A percentile compares a stretch with the other conserved stretches of the same genome.
Evolutionary conservation across 2,329 filamentous ascomycete species (phyloP).

Genomic region (Neonectria magnoliae): DNA sequence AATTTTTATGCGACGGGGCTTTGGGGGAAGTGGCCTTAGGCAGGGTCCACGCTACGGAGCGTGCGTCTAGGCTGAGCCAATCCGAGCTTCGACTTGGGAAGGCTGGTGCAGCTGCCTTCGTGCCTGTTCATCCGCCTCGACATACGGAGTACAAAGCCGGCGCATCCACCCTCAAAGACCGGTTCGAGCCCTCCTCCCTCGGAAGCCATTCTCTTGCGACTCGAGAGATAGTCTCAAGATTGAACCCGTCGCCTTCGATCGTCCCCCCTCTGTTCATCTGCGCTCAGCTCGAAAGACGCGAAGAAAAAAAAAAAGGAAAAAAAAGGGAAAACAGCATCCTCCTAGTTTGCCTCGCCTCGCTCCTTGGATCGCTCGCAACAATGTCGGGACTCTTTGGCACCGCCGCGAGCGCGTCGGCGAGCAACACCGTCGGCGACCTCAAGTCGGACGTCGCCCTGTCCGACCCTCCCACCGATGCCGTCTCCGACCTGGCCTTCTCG

Average conservation of each 20-base stretch:
- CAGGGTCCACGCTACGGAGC: conserved; percentile 10
- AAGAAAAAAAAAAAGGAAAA: not conserved
- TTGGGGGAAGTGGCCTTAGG: conserved; percentile 31
- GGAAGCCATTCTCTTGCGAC: not conserved
- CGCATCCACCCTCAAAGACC: conserved; percentile 25
- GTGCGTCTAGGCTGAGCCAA: conserved; percentile 38
- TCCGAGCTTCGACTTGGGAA: conserved; percentile 39
- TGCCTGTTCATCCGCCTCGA: conserved; percentile 37
- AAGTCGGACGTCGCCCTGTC: conserved; percentile 85
- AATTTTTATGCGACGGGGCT: conserved; percentile 42
- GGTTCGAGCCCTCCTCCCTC: not conserved
- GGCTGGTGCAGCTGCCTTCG: conserved; percentile 44
- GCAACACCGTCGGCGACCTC: conserved; percentile 87
- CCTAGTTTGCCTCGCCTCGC: conserved; percentile 9
- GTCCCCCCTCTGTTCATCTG: not conserved
- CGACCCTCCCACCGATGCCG: conserved; percentile 85
- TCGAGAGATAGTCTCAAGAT: not conserved
- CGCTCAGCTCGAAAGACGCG: conserved; percentile 4
- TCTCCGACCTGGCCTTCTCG: conserved; percentile 88
- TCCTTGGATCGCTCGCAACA: conserved; percentile 21
- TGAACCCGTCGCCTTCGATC: not conserved
- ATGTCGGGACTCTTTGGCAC: conserved; percentile 73
- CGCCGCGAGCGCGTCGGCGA: conserved; percentile 61
- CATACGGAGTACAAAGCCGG: conserved; percentile 40
- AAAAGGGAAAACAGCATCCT: not conserved